Evolutionary conservation across 1,284 basidiomycete species (phyloP).

Genomic region (Naganishia sp.): DNA sequence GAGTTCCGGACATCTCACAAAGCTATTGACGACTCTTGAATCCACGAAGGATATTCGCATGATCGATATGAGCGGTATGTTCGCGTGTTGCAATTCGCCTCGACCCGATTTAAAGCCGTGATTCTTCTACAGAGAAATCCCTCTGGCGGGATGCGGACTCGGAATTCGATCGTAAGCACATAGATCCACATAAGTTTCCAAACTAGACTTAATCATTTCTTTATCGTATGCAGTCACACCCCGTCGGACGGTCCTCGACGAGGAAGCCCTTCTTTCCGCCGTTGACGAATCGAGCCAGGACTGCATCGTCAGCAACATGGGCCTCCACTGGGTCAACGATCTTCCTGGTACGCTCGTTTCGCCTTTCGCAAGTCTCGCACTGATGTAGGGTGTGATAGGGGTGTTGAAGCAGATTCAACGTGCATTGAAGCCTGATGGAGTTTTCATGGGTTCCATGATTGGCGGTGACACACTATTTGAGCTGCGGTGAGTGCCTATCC

Average conservation of each 20-base stretch:
- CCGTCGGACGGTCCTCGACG: slow-evolving; percentile 71
- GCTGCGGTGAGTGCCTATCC: slow-evolving; percentile 61
- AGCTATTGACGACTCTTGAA: slow-evolving; percentile 71
- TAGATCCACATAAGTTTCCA: slow-evolving; percentile 37
- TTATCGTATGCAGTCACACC: slow-evolving; percentile 63
- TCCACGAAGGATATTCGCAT: slow-evolving; percentile 72
- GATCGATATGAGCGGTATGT: slow-evolving; percentile 81
- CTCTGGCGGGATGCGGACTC: slow-evolving; percentile 59
- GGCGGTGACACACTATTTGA: slow-evolving; percentile 98
- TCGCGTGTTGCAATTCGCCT: background rate
- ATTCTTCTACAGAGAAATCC: slow-evolving; percentile 25
- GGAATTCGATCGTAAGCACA: slow-evolving; percentile 69
- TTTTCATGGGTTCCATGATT: slow-evolving; percentile 91
- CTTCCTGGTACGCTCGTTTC: slow-evolving; percentile 69
- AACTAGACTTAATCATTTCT: background rate
- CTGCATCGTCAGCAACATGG: slow-evolving; percentile 86
- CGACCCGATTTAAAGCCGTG: background rate
- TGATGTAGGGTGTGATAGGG: slow-evolving; percentile 57
- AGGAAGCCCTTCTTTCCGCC: slow-evolving; percentile 68
- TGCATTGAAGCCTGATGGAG: slow-evolving; percentile 84
- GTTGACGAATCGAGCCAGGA: slow-evolving; percentile 79
- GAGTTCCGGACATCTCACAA: slow-evolving; percentile 92
- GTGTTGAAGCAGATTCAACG: slow-evolving; percentile 84
- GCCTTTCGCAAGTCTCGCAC: background rate
- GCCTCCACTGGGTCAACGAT: slow-evolving; percentile 97